These are phyloP conservation scores for Aureobasidium namibiae DNA, from an alignment of 2,329 filamentous ascomycete genomes.

Conservation along the genomic window DNA sequence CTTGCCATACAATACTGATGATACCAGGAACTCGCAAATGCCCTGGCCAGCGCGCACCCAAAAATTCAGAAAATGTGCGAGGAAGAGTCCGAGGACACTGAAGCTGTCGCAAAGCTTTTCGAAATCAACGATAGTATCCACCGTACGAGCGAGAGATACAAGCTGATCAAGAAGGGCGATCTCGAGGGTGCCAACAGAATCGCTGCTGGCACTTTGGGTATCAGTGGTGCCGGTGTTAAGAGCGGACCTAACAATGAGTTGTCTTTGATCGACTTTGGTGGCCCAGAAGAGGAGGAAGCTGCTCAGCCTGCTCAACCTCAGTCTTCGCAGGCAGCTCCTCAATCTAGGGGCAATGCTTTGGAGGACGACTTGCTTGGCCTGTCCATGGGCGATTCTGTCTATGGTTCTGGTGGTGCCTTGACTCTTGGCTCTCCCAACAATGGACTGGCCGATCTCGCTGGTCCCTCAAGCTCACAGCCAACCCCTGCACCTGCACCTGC, in stretches of 20 bases:
- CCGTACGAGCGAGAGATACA: slow-evolving; percentile 89
- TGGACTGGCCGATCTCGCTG: slow-evolving; percentile 13
- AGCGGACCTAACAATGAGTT: slow-evolving; percentile 68
- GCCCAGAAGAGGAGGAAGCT: slow-evolving; percentile 43
- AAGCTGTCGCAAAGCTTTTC: slow-evolving; percentile 88
- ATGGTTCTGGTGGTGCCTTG: slow-evolving; percentile 71
- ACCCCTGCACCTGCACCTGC: slow-evolving; percentile 26
- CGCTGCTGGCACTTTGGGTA: slow-evolving; percentile 68
- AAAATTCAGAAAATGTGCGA: slow-evolving; percentile 99
- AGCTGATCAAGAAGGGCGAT: slow-evolving; percentile 91
- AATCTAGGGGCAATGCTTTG: slow-evolving; percentile 54
- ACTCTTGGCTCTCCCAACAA: slow-evolving; percentile 54
- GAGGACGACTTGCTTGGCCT: slow-evolving; percentile 89
- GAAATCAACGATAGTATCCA: slow-evolving; percentile 99
- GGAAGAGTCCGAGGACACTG: slow-evolving; percentile 93
- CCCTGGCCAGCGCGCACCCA: slow-evolving; percentile 86
- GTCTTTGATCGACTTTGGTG: slow-evolving; percentile 88
- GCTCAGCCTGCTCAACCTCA: slow-evolving; percentile 29
- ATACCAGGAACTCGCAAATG: slow-evolving; percentile 69
- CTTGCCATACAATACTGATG: not conserved
- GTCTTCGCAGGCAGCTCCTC: slow-evolving; percentile 33
- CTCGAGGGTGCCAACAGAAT: slow-evolving; percentile 75
- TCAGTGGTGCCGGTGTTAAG: slow-evolving; percentile 53
- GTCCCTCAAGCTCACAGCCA: not conserved
- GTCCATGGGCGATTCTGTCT: slow-evolving; percentile 64